Conservation (phyloP, 768 basidiomycete species). For the Termitomyces sp. region DNA sequence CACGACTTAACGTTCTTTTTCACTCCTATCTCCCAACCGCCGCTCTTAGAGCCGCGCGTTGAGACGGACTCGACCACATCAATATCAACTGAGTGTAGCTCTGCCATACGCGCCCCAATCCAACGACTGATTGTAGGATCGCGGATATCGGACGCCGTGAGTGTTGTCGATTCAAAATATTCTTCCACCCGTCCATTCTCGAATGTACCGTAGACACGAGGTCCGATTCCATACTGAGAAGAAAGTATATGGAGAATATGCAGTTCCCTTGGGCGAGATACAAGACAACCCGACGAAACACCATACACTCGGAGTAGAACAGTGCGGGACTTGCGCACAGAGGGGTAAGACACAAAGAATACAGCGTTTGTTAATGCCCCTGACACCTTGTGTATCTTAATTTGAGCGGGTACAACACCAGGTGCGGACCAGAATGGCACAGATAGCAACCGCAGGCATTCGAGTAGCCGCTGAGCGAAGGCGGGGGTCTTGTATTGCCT, state of each 20-base stretch:
- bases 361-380: conserved; percentile 95
- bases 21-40: conserved; percentile 53
- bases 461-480: conserved; percentile 53
- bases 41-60: conserved; percentile 31
- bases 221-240: conserved; percentile 83
- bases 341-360: conserved; percentile 85
- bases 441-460: conserved; percentile 48
- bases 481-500: conserved; percentile 61
- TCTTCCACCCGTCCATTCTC: conserved; percentile 94
- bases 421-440: conserved; percentile 55
- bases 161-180: conserved; percentile 84
- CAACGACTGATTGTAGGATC: conserved; percentile 72
- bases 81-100: conserved; percentile 90
- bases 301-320: conserved; percentile 92
- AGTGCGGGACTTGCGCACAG: conserved; percentile 46
- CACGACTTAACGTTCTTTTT: conserved; percentile 67
- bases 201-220: conserved; percentile 91
- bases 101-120: conserved; percentile 94
- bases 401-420: conserved; percentile 37
- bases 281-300: conserved; percentile 76
- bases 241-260: conserved; percentile 87
- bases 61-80: conserved; percentile 50
- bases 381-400: conserved; percentile 76
- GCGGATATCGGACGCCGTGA: conserved; percentile 74
- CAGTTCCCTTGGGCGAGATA: conserved; percentile 84